These are phyloP conservation scores for Taphrina communis DNA, from an alignment of 1,139 yeast species.

Conservation along the genomic window DNA sequence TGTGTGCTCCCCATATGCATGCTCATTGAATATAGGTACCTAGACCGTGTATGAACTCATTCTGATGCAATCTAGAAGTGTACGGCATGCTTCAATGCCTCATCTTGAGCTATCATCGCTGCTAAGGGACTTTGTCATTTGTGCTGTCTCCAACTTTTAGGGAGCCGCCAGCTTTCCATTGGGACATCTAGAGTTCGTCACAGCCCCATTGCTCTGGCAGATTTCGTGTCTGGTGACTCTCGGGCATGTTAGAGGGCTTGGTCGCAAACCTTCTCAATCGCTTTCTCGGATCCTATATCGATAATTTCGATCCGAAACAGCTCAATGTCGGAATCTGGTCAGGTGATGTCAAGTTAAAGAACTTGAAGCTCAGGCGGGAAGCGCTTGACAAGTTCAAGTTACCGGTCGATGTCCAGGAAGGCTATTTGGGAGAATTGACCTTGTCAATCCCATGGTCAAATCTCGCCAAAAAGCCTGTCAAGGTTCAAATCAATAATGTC, in stretches of 20 bases:
- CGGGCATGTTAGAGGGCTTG: constrained; percentile 58
- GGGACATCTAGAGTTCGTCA: no score
- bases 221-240: constrained; percentile 7
- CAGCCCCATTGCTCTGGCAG: background rate
- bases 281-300: constrained; percentile 72
- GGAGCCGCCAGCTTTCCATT: no score
- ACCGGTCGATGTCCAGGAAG: constrained; percentile 89
- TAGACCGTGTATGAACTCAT: no score
- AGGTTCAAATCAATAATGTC: constrained; percentile 85
- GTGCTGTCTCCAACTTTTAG: no score
- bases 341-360: constrained; percentile 88
- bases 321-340: constrained; percentile 78
- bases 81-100: no score
- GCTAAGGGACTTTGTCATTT: no score
- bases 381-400: constrained; percentile 83
- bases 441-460: constrained; percentile 97
- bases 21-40: no score
- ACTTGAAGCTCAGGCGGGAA: constrained; percentile 76
- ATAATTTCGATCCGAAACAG: constrained; percentile 73
- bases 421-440: constrained; percentile 86
- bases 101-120: no score
- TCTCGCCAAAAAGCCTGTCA: constrained; percentile 89
- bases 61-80: no score
- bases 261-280: constrained; percentile 60
- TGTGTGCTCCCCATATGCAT: background rate